Evolutionary conservation across 306 rosid species (phyloP), one percentile per base, ranked within the genome.

Genomic region (Corylus heterophylla): DNA sequence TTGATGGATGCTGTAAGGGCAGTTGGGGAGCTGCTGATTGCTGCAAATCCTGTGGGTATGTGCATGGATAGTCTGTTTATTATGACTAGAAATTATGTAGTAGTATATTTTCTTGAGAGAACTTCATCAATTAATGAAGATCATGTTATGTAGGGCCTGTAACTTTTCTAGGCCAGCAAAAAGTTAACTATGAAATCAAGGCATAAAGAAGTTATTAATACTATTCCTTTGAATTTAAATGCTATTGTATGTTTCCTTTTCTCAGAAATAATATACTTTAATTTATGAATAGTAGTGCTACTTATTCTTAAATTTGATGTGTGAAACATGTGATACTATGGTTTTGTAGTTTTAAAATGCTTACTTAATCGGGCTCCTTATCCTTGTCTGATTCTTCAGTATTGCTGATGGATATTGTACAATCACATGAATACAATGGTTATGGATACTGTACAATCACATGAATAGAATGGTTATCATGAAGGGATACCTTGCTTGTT

Each of bases 1-100:
- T 81, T 96, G 87, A 89, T 91, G 51, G 92, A 89, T 82, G 97
- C 97, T 67, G 94, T 96, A 3, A 93, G 90, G 59, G 82, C 90
- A 52, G 96, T 91, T 69, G 99, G 99, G 76, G 99, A 96, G 89
- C 91, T 82, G 85, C 88, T 96, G 82, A 93, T 96, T 79, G 93
- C 90, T 81, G 99, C 97, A 22, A 96, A 90, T 80, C 98, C 97
- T 81, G 83, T 96, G 78, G 99, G 99, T 96, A 90, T 50, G 89
- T 74, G 35, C 45, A 48, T 77, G 48, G 13, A 74, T 47, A 4
- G 25, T 54, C 61, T 22, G 44, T 17, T 69, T 12, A 31, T 51
- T 5, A 39, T 20, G 37, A 48, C 16, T 42, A 70, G 45, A 49
- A 48, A 78, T 61, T 20, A 62, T 70, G 37, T 18, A 12, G 72